Base-by-base conservation (phyloP, 2,329 filamentous ascomycete genomes). In the Ceratocystis huliohia region DNA sequence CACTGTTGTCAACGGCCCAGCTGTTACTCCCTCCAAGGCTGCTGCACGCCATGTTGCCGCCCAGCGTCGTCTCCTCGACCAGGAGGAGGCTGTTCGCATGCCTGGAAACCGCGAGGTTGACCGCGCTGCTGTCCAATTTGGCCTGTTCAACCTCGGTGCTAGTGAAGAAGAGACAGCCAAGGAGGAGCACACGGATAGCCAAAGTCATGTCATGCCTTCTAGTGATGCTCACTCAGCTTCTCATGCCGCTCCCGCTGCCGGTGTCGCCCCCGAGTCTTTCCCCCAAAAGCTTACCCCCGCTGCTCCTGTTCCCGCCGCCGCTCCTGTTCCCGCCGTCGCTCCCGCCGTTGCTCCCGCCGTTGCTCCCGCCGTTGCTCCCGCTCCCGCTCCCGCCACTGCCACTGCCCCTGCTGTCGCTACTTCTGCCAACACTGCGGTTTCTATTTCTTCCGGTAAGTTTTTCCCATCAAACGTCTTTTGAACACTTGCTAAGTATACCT, bases 81-180 rank as follows among this genome's bases (percentile, higher is more conserved):
- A 99, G 74, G 92, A 96, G 76, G 94, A 99, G 78, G 91, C 94
- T 68, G 94, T 99, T 50, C 91, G 96, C 70, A 96, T 99, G 93
- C 94, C 94, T 59, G 91, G 90, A 68, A 96, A 96, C 79, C 91
- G 94, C 71, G 92, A 94, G 65, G 88, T 99, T 33, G 93, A 97
- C 74, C 87, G 91, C 72, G 85, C 93, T 70, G 89, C 92, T 63
- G 91, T 99, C 62, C 93, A 97, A 74, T 99, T 99, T 75, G 94
- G 94, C 69, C 95, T 92, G 75, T 90, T 99, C 81, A 95, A 88
- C 73, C 77, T 99, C 72, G 92, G 89, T 73, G 91, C 87, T 65
- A 83, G 84, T 68, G 88, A 92, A 62, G 88, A 91, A 65, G 92
- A 96, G 72, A 15, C 17, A 22, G 89, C 96, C 69, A 94, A 97